Conservation (phyloP, 495 filamentous ascomycete species). For the Penicillium canariense region DNA sequence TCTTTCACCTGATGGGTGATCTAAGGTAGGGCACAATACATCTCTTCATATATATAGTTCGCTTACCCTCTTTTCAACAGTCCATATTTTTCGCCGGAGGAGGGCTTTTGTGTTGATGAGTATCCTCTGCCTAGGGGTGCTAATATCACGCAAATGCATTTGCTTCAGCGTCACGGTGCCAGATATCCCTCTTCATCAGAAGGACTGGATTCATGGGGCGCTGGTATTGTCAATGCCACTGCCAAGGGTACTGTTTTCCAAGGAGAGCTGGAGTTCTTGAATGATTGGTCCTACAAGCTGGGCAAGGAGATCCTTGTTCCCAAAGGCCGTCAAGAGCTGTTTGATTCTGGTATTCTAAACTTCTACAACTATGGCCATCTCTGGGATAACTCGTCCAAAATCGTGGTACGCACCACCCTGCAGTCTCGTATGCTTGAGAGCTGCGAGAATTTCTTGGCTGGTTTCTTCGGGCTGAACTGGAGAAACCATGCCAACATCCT, state of each 20-base stretch:
- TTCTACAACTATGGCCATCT: slow-evolving; percentile 61
- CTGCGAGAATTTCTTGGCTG: slow-evolving; percentile 48
- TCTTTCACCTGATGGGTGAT: slow-evolving; percentile 56
- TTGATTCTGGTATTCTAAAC: slow-evolving; percentile 52
- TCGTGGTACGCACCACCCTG: slow-evolving; percentile 60
- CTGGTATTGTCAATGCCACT: slow-evolving; percentile 27
- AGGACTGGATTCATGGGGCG: slow-evolving; percentile 28
- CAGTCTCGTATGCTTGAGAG: slow-evolving; percentile 50
- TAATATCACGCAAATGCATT: slow-evolving; percentile 54
- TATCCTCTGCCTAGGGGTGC: slow-evolving; percentile 53
- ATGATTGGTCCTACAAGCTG: slow-evolving; percentile 47
- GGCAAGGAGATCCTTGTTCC: slow-evolving; percentile 52
- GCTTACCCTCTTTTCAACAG: slow-evolving; percentile 6
- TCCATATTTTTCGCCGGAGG: slow-evolving; percentile 20
- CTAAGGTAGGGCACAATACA: slow-evolving; percentile 24
- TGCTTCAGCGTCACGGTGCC: slow-evolving; percentile 44
- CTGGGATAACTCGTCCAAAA: slow-evolving; percentile 57
- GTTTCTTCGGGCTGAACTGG: slow-evolving; percentile 62
- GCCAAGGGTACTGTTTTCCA: slow-evolving; percentile 33
- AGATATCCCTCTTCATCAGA: slow-evolving; percentile 39
- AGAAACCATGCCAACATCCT: slow-evolving; percentile 51
- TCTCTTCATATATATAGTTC: neutral
- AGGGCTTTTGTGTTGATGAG: slow-evolving; percentile 56
- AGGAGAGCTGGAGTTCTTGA: slow-evolving; percentile 51
- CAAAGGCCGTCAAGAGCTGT: slow-evolving; percentile 49